phyloP scores from a whole-genome alignment of 345 rosid species.

The Linum lewisii region DNA sequence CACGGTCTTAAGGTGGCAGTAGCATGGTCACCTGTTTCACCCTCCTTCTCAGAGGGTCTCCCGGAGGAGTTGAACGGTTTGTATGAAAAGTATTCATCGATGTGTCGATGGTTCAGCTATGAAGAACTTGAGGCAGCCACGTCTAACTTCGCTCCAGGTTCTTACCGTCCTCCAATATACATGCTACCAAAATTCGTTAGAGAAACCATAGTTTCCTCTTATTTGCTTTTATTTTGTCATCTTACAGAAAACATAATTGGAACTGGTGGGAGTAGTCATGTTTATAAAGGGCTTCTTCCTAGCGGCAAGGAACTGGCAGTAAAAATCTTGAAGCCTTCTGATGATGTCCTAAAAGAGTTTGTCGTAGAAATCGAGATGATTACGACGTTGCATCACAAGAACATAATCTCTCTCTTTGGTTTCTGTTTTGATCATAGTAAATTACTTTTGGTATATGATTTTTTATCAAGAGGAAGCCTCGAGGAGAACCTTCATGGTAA shows the following conservation, averaged over 20 bases:
- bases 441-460: conserved; percentile 69
- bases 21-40: conserved; percentile 33
- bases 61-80: conserved; percentile 59
- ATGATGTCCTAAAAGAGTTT: conserved; percentile 57
- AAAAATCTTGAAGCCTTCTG: conserved; percentile 73
- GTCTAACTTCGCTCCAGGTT: conserved; percentile 60
- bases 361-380: conserved; percentile 70
- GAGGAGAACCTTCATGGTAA: conserved; percentile 91
- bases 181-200: neutral
- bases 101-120: conserved; percentile 71
- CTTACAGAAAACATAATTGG: conserved; percentile 80
- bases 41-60: conserved; percentile 25
- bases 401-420: conserved; percentile 71
- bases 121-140: conserved; percentile 69
- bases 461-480: conserved; percentile 84
- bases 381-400: conserved; percentile 66
- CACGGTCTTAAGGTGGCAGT: conserved; percentile 25
- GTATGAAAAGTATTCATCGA: conserved; percentile 58
- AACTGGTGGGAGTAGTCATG: conserved; percentile 87
- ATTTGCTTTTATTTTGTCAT: conserved; percentile 6
- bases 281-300: conserved; percentile 70
- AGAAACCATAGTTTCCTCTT: neutral
- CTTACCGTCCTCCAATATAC: conserved; percentile 7
- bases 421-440: conserved; percentile 66
- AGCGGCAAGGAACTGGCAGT: conserved; percentile 92